These are phyloP conservation scores for Candida sonorensis DNA, from an alignment of 805 yeast genomes.

Conservation along the genomic window DNA sequence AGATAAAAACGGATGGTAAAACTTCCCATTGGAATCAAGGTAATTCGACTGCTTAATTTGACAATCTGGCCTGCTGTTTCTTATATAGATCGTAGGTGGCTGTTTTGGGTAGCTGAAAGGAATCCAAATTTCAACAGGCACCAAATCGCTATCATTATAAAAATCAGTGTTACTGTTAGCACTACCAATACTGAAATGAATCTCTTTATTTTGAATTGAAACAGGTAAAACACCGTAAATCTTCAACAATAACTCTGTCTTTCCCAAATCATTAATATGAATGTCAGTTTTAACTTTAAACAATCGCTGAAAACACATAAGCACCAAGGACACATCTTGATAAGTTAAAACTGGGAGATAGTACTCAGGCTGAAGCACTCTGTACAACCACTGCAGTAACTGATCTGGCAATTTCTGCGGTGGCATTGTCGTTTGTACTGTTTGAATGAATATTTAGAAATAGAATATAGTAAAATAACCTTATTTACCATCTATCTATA, in stretches of 20 bases:
- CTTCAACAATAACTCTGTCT: constrained; percentile 51
- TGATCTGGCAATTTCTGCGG: constrained; percentile 28
- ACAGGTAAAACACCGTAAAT: constrained; percentile 56
- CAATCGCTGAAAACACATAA: constrained; percentile 43
- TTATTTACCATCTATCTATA: too few relatives aligned
- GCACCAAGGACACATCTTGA: constrained; percentile 51
- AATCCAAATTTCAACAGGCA: constrained; percentile 70
- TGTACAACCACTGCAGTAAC: constrained; percentile 51
- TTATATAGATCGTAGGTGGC: constrained; percentile 62
- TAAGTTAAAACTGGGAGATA: constrained; percentile 49
- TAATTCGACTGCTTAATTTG: constrained; percentile 53
- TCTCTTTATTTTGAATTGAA: too few relatives aligned
- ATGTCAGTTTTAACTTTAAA: constrained; percentile 67
- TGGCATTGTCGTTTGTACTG: neutral
- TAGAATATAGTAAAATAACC: too few relatives aligned
- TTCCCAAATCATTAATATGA: constrained; percentile 51
- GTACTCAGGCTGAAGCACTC: constrained; percentile 55
- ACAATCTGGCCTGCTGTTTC: constrained; percentile 36
- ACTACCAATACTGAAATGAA: too few relatives aligned
- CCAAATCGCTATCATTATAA: constrained; percentile 18
- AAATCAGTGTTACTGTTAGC: constrained; percentile 16
- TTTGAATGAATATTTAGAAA: too few relatives aligned
- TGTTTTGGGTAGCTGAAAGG: constrained; percentile 65
- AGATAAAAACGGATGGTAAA: constrained; percentile 64
- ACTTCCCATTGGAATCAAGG: constrained; percentile 64